These are phyloP conservation scores for Coprinopsis sp. DNA, from an alignment of 768 basidiomycete species.

Conservation along the genomic window DNA sequence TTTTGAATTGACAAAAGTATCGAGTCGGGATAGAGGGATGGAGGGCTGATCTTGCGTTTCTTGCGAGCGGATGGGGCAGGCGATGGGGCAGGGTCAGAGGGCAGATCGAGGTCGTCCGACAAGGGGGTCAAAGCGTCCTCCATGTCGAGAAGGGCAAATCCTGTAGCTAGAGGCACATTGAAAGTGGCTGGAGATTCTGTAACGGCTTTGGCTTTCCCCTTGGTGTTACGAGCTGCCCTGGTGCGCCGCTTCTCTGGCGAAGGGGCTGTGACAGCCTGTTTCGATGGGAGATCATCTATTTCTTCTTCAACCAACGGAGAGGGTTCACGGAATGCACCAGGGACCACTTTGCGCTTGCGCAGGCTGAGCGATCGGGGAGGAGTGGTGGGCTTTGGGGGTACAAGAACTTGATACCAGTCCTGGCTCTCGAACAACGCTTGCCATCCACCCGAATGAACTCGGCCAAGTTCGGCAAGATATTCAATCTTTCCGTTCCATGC, in stretches of 20 bases:
- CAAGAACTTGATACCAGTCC: conserved; percentile 29
- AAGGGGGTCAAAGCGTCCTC: background rate
- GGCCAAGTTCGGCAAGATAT: conserved; percentile 32
- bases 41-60: conserved; percentile 7
- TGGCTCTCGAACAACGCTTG: conserved; percentile 26
- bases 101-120: conserved; percentile 4
- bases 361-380: conserved; percentile 27
- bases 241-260: background rate
- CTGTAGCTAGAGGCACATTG: background rate
- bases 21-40: conserved; percentile 7
- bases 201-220: background rate
- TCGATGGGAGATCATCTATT: conserved; percentile 22
- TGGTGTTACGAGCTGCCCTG: too few relatives aligned
- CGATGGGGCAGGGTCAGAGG: background rate
- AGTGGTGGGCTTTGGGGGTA: conserved; percentile 26
- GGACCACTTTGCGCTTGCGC: conserved; percentile 30
- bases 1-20: background rate
- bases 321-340: conserved; percentile 22
- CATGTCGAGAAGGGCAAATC: background rate
- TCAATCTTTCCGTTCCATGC: conserved; percentile 41
- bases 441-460: conserved; percentile 28
- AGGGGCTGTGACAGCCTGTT: conserved; percentile 7
- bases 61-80: background rate
- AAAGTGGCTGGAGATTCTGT: background rate
- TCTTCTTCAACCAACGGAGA: conserved; percentile 22